phyloP scores from a whole-genome alignment of 1,139 yeast genomes.

The Hansenula sp. region DNA sequence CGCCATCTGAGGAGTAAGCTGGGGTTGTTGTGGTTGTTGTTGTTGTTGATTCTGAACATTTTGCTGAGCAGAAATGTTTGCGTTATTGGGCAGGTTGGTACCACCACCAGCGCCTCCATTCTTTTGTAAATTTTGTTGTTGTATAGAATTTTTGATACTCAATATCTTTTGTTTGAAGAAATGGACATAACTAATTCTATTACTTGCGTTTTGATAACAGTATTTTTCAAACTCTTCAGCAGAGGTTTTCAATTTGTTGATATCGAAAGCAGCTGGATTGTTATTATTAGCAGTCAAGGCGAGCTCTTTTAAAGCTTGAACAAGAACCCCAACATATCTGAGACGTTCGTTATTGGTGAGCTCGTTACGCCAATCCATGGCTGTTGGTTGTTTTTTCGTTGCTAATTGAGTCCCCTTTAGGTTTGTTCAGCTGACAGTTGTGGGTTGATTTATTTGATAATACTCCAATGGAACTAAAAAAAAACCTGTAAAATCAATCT shows the following conservation, averaged over 20 bases:
- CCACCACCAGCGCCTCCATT: constrained; percentile 4
- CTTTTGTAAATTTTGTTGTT: constrained; percentile 17
- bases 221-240: constrained; percentile 24
- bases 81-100: neutral
- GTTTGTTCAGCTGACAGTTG: neutral
- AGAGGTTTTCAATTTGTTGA: constrained; percentile 16
- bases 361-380: constrained; percentile 23
- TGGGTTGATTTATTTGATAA: neutral
- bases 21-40: constrained; percentile 18
- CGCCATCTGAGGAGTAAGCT: constrained; percentile 9
- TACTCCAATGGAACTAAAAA: neutral
- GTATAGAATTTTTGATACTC: constrained; percentile 18
- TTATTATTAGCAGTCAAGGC: constrained; percentile 15
- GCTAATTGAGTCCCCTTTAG: neutral
- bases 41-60: constrained; percentile 18
- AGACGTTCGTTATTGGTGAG: constrained; percentile 18
- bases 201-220: constrained; percentile 20
- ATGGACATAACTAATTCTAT: constrained; percentile 17
- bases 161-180: constrained; percentile 21
- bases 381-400: neutral
- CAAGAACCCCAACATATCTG: constrained; percentile 18
- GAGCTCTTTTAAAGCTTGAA: constrained; percentile 19
- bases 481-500: neutral
- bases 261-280: constrained; percentile 13
- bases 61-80: constrained; percentile 8